These are phyloP conservation scores for Davidsoniella neocaledoniae DNA, from an alignment of 2,329 filamentous ascomycete genomes.

Conservation along the genomic window DNA sequence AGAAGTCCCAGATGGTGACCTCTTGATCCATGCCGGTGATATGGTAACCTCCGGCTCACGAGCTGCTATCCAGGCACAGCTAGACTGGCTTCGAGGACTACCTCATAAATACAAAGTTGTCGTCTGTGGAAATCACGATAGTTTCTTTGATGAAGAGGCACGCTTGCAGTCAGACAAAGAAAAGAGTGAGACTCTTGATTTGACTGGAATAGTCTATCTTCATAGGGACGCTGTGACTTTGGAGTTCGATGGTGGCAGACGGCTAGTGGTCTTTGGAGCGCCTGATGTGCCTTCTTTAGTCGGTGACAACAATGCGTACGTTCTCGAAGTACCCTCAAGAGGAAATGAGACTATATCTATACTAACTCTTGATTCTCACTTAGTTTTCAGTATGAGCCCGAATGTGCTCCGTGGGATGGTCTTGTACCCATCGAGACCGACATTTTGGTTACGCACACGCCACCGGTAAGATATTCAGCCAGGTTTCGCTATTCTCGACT, in stretches of 20 bases:
- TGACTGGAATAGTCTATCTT: slow-evolving; percentile 52
- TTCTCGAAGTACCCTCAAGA: slow-evolving; percentile 21
- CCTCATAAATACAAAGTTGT: slow-evolving; percentile 69
- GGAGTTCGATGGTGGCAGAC: slow-evolving; percentile 38
- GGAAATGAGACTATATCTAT: slow-evolving; percentile 14
- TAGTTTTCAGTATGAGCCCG: slow-evolving; percentile 33
- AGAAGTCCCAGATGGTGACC: slow-evolving; percentile 55
- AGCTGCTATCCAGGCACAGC: slow-evolving; percentile 59
- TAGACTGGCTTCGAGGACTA: slow-evolving; percentile 63
- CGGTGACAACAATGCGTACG: slow-evolving; percentile 9
- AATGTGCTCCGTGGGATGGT: slow-evolving; percentile 43
- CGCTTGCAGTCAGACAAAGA: slow-evolving; percentile 34
- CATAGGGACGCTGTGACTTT: slow-evolving; percentile 48
- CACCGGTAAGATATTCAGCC: slow-evolving; percentile 34
- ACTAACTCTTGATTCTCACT: neutral
- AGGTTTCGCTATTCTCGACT: neutral
- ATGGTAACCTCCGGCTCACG: slow-evolving; percentile 67
- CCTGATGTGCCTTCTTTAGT: slow-evolving; percentile 66
- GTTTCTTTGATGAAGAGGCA: slow-evolving; percentile 57
- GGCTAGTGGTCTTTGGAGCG: slow-evolving; percentile 59
- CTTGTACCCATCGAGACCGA: slow-evolving; percentile 57
- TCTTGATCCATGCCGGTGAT: slow-evolving; percentile 83
- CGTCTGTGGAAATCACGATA: slow-evolving; percentile 79
- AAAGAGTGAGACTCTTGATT: slow-evolving; percentile 29
- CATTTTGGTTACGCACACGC: slow-evolving; percentile 66